Evolutionary conservation across 768 basidiomycete genomes (phyloP).

Genomic region (Suillus lakei): DNA sequence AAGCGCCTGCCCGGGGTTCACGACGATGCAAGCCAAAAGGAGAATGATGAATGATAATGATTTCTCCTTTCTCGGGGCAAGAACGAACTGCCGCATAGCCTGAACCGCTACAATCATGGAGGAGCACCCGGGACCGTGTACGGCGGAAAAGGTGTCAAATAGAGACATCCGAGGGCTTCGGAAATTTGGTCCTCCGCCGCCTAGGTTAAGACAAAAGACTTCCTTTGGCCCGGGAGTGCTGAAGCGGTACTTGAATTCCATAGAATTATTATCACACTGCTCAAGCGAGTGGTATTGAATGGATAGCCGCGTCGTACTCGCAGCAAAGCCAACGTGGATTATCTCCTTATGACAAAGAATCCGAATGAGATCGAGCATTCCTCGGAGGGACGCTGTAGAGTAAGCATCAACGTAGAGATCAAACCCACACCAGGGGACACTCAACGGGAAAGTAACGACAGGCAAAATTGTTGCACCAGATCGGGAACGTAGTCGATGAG

Average conservation of each 20-base stretch:
- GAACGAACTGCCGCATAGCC: not conserved
- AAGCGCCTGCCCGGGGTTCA: not conserved
- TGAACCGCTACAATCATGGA: not conserved
- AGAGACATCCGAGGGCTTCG: not conserved
- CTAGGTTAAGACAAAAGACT: not conserved
- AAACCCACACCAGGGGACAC: not conserved
- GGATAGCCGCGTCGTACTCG: not conserved
- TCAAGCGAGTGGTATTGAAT: not conserved
- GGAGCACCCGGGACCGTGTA: not conserved
- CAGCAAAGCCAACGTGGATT: not conserved
- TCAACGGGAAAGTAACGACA: not conserved
- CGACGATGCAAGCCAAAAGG: not conserved
- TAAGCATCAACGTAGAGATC: conserved; percentile 1
- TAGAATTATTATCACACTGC: not conserved
- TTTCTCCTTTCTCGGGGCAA: not conserved
- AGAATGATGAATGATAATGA: not conserved
- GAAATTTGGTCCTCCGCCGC: not conserved
- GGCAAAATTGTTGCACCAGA: not conserved
- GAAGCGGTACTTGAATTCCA: not conserved
- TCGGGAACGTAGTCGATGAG: not conserved
- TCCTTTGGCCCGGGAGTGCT: not conserved
- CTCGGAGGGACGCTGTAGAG: not conserved
- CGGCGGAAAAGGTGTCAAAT: not conserved
- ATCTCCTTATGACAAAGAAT: not conserved
- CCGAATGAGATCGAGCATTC: not conserved